phyloP scores from a whole-genome alignment of 106 monocot genomes.

The Dioscorea dumetorum region DNA sequence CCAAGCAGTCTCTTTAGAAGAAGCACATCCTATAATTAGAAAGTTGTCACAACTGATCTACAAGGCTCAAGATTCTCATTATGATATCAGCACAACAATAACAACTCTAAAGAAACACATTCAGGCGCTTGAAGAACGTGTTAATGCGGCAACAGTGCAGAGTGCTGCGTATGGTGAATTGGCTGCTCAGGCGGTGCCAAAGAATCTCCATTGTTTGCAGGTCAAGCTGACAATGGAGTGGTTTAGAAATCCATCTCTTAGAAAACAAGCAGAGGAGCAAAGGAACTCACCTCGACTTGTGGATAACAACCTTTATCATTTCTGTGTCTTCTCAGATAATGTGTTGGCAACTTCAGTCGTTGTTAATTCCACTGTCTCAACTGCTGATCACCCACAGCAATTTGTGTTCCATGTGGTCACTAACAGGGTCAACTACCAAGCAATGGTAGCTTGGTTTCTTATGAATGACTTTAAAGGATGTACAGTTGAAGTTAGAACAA shows the following conservation, averaged over 20 bases:
- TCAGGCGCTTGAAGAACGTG: slow-evolving; percentile 49
- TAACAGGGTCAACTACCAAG: slow-evolving; percentile 24
- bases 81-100: slow-evolving; percentile 52
- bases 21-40: slow-evolving; percentile 42
- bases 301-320: slow-evolving; percentile 55
- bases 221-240: slow-evolving; percentile 39
- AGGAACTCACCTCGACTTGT: slow-evolving; percentile 35
- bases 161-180: slow-evolving; percentile 20
- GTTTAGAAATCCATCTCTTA: slow-evolving; percentile 21
- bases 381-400: slow-evolving; percentile 51
- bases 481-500: slow-evolving; percentile 26
- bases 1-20: slow-evolving; percentile 25
- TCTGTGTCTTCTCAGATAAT: slow-evolving; percentile 58
- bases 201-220: slow-evolving; percentile 41
- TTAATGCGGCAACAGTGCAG: slow-evolving; percentile 38
- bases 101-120: slow-evolving; percentile 44
- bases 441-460: slow-evolving; percentile 56
- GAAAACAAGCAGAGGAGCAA: slow-evolving; percentile 22
- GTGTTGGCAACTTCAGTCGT: slow-evolving; percentile 40
- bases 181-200: slow-evolving; percentile 37
- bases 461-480: slow-evolving; percentile 37
- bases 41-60: slow-evolving; percentile 46
- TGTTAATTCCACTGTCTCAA: slow-evolving; percentile 58
- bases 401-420: slow-evolving; percentile 71
- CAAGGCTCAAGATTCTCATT: slow-evolving; percentile 50